Base-by-base conservation (phyloP, 2,329 filamentous ascomycete genomes). In the Leptographium galeiforme region DNA sequence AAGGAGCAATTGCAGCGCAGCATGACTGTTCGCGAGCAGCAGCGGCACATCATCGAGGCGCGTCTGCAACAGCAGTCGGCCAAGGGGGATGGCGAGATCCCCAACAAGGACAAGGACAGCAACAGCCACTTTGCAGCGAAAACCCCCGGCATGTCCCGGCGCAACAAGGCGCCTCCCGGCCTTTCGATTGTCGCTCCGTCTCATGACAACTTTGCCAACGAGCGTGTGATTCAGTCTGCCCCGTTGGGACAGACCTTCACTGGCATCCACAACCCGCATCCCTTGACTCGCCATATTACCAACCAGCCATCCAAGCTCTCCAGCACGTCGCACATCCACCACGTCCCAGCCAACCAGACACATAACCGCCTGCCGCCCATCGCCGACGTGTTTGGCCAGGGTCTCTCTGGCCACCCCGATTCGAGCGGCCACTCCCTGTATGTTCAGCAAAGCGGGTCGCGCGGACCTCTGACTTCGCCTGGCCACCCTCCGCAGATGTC, bases 181-280 rank as follows among this genome's bases (percentile, higher is more conserved):
- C 74, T 98, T 49, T 94, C 89, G 54, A 98, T 98, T 60, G 87
- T 94, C n/a, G 87, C 93, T 32, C 93, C 93, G 1, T 89, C 89
- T 7, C 89, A 94, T 59, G 83, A 93, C 61, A 85, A 90, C 57
- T 97, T 97, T 64, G 88, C 90, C 61, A 83, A 89, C 63, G 93
- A 98, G 74, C 80, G 93, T 61, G 89, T 97, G 39, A 94, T 98
- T 57, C 93, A 98, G 69, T 98, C 93, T 5, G 93, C 93, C 8
- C 93, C 93, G 16, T 78, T 98, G 30, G 84, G 94, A 62, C 91
- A 96, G 66, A 94, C 89, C 40, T 98, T 98, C 66, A 96, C 93
- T 8, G 90, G 91, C 56, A 82, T 93, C 56, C 83, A 94, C 64
- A 82, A 89, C 62, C 79, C 84, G 6, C 84, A 85, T 59, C 85